Conservation (phyloP, 1,139 yeast species). For the Blastobotrys proliferans region DNA sequence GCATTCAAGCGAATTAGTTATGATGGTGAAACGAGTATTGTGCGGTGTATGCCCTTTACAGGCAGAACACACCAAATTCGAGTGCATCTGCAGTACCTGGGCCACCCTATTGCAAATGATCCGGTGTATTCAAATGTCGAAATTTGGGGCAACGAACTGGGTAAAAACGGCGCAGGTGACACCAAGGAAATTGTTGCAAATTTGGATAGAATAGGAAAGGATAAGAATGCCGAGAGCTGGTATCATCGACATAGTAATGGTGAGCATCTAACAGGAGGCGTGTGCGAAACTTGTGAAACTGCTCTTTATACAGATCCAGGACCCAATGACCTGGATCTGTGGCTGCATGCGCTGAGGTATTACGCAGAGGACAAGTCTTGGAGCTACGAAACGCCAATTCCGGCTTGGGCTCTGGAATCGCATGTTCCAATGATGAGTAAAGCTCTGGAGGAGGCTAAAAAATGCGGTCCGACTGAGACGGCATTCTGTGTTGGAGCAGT, state of each 20-base stretch:
- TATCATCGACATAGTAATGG: slow-evolving; percentile 43
- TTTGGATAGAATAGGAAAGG: slow-evolving; percentile 66
- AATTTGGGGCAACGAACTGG: slow-evolving; percentile 69
- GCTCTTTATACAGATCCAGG: slow-evolving; percentile 85
- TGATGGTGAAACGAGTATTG: slow-evolving; percentile 64
- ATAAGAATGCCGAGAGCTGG: slow-evolving; percentile 66
- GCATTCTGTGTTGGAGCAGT: slow-evolving; percentile 96
- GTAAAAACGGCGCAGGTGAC: slow-evolving; percentile 50
- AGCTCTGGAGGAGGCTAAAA: slow-evolving; percentile 74
- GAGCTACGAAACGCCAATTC: slow-evolving; percentile 75
- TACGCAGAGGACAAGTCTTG: slow-evolving; percentile 53
- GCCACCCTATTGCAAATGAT: slow-evolving; percentile 91
- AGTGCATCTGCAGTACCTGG: slow-evolving; percentile 82
- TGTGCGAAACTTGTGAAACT: slow-evolving; percentile 65
- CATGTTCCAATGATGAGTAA: slow-evolving; percentile 51
- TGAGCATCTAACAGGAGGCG: slow-evolving; percentile 53
- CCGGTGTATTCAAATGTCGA: slow-evolving; percentile 70
- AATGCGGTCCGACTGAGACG: slow-evolving; percentile 77
- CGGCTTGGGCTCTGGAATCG: slow-evolving; percentile 77
- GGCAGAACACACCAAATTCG: slow-evolving; percentile 96
- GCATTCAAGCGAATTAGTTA: slow-evolving; percentile 54
- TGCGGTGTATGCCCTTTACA: slow-evolving; percentile 77
- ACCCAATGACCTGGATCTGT: slow-evolving; percentile 74
- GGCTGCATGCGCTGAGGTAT: slow-evolving; percentile 86
- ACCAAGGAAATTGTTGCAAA: slow-evolving; percentile 43